Conservation (phyloP, 345 rosid genomes). For the Salix caprea region DNA sequence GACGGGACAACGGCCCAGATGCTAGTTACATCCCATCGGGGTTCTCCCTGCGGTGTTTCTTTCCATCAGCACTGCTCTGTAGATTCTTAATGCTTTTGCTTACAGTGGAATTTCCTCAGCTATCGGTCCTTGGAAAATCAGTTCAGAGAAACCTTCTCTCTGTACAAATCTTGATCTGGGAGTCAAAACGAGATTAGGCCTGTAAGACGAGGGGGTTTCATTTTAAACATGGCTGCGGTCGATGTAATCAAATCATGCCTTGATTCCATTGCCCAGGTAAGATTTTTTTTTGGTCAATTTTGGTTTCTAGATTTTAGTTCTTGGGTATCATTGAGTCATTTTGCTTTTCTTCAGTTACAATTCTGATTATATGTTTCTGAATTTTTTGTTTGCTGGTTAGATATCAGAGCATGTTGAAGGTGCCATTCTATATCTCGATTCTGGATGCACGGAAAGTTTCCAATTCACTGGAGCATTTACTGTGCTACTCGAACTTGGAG, state of each 20-base stretch:
- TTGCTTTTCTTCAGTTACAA: not conserved
- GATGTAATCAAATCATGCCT: constrained; percentile 74
- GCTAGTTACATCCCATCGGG: too few species aligned
- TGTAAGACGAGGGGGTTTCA: not conserved
- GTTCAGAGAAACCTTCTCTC: too few species aligned
- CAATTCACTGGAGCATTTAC: constrained; percentile 86
- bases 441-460: constrained; percentile 94
- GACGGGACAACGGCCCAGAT: too few species aligned
- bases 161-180: not conserved
- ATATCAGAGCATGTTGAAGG: constrained; percentile 64
- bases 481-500: constrained; percentile 64
- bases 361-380: not conserved
- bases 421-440: constrained; percentile 71
- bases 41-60: too few species aligned
- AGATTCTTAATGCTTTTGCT: too few species aligned
- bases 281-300: not conserved
- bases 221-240: constrained; percentile 46
- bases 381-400: constrained; percentile 28
- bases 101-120: too few species aligned
- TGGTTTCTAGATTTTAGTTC: not conserved
- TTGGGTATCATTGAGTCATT: not conserved
- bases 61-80: too few species aligned
- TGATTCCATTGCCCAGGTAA: constrained; percentile 75
- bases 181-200: not conserved
- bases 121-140: too few species aligned